Percentiles rank a stretch among this genome's conserved stretches.
These are phyloP conservation scores for Scheffersomyces stipitis DNA, from an alignment of 805 yeast species.

Conservation along the genomic window DNA sequence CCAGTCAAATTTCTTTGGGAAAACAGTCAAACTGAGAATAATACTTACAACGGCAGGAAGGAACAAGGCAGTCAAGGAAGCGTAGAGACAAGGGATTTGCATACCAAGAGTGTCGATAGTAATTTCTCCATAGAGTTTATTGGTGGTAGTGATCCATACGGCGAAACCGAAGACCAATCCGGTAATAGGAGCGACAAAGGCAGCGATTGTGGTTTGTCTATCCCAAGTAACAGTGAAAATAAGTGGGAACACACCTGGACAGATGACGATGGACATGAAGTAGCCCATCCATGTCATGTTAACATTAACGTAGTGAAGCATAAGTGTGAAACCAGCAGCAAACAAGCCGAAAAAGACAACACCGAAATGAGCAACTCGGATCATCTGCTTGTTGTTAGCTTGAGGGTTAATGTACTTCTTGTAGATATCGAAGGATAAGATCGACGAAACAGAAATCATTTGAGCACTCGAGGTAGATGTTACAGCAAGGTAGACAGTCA, in stretches of 20 bases:
- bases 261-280: slow-evolving; percentile 4
- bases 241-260: slow-evolving; percentile 4
- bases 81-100: slow-evolving; percentile 4
- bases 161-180: slow-evolving; percentile 2
- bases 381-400: slow-evolving; percentile 5
- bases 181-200: slow-evolving; percentile 1
- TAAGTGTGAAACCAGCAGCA: slow-evolving; percentile 38
- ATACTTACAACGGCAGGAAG: slow-evolving; percentile 22
- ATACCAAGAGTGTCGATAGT: slow-evolving; percentile 1
- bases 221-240: slow-evolving; percentile 3
- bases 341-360: slow-evolving; percentile 27
- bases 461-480: slow-evolving; percentile 6
- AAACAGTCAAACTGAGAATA: slow-evolving; percentile 21
- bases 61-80: slow-evolving; percentile 1
- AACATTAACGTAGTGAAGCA: slow-evolving; percentile 27
- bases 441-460: slow-evolving; percentile 2
- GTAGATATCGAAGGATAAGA: slow-evolving; percentile 5
- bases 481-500: slow-evolving; percentile 4
- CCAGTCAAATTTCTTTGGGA: slow-evolving; percentile 33
- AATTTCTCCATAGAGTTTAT: slow-evolving; percentile 1
- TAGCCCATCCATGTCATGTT: slow-evolving; percentile 13
- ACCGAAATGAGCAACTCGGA: slow-evolving; percentile 3
- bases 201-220: slow-evolving; percentile 4
- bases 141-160: slow-evolving; percentile 2
- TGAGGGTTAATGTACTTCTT: slow-evolving; percentile 4